These are phyloP conservation scores for Trichoderma atroviride DNA, from an alignment of 2,329 filamentous ascomycete species.

Conservation along the genomic window DNA sequence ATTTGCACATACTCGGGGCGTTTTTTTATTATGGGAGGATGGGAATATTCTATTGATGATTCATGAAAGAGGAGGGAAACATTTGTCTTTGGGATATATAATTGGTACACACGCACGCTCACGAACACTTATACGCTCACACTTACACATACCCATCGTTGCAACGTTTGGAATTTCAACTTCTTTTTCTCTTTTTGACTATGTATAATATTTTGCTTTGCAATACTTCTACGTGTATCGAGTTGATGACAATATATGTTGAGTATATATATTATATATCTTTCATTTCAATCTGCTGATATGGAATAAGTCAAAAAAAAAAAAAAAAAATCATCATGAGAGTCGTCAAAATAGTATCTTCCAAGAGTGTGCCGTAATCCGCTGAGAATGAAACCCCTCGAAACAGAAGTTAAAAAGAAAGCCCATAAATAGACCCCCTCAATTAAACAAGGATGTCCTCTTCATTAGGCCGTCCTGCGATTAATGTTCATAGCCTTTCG, in stretches of 20 bases:
- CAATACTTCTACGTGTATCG: not conserved
- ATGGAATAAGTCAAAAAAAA: not conserved
- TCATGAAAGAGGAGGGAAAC: conserved; percentile 12
- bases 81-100: conserved; percentile 6
- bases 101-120: not conserved
- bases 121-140: not conserved
- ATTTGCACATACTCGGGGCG: conserved; percentile 9
- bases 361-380: not conserved
- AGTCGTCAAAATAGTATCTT: not conserved
- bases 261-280: not conserved
- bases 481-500: not conserved
- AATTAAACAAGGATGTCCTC: not conserved
- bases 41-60: conserved; percentile 9
- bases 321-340: not conserved
- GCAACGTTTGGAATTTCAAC: not conserved
- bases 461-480: not conserved
- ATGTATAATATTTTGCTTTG: not conserved
- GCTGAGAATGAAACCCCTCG: not conserved
- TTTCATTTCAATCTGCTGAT: not conserved
- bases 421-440: not conserved
- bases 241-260: not conserved
- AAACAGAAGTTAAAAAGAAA: not conserved
- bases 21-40: not conserved
- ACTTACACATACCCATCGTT: conserved; percentile 12
- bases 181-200: not conserved